Percentiles rank a stretch among this genome's conserved stretches.
Conservation (phyloP, 306 rosid species). For the Gynostemma pentaphyllum region DNA sequence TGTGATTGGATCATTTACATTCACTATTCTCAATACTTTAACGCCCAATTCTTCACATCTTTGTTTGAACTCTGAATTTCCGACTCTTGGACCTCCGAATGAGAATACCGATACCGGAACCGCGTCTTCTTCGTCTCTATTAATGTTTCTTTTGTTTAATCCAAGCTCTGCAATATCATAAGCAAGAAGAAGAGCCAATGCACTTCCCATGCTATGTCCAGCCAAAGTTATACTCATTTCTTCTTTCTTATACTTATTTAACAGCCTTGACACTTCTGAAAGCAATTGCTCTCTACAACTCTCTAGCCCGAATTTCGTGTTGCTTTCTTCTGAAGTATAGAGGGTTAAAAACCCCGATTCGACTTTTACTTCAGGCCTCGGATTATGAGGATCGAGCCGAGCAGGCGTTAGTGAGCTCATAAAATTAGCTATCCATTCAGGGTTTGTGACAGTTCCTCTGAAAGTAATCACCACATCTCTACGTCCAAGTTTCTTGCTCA, state of each 20-base stretch:
- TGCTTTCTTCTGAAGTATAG: conserved; percentile 63
- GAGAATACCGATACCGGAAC: conserved; percentile 61
- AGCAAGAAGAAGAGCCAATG: conserved; percentile 70
- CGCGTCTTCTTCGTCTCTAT: not conserved
- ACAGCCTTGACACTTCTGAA: conserved; percentile 52
- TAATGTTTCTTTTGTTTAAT: conserved; percentile 20
- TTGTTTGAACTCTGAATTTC: conserved; percentile 50
- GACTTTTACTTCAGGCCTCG: conserved; percentile 51
- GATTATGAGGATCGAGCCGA: conserved; percentile 49
- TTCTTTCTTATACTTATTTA: conserved; percentile 43
- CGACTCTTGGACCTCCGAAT: conserved; percentile 85
- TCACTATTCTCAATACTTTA: conserved; percentile 54
- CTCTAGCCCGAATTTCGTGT: conserved; percentile 36
- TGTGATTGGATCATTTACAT: conserved; percentile 78
- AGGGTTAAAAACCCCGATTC: conserved; percentile 70
- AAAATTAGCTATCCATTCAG: conserved; percentile 69
- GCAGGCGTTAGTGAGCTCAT: conserved; percentile 81
- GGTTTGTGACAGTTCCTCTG: conserved; percentile 67
- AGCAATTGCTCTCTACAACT: conserved; percentile 92
- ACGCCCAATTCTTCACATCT: conserved; percentile 83
- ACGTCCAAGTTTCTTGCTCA: conserved; percentile 40
- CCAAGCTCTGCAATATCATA: conserved; percentile 82
- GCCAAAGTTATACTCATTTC: conserved; percentile 56
- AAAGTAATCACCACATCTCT: conserved; percentile 60
- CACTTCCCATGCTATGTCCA: conserved; percentile 97